phyloP scores from a whole-genome alignment of 192 early-diverging fungal genomes.

The Backusella luteola region DNA sequence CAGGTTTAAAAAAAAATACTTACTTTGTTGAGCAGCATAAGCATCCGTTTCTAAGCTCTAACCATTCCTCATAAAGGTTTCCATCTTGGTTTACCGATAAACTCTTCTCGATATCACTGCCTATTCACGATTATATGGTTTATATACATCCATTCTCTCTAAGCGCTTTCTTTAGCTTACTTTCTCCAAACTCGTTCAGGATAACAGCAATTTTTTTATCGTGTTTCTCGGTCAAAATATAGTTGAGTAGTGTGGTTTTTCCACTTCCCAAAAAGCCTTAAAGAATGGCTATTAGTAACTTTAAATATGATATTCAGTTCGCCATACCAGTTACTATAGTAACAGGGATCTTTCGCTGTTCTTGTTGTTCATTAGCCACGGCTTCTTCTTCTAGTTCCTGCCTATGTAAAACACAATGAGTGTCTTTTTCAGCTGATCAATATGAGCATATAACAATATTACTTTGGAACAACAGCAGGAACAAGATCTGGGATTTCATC shows the following conservation, averaged over 20 bases:
- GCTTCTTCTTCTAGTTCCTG: not conserved
- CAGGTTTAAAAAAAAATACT: not conserved
- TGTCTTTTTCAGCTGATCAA: too few species aligned
- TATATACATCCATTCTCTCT: not conserved
- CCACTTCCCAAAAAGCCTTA: conserved; percentile 79
- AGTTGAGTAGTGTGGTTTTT: conserved; percentile 92
- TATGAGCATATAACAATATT: not conserved
- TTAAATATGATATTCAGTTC: not conserved
- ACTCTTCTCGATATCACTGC: conserved; percentile 92
- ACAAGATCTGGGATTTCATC: conserved; percentile 31
- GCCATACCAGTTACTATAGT: conserved; percentile 42
- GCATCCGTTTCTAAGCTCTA: conserved; percentile 96
- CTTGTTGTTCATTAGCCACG: not conserved
- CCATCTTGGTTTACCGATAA: conserved; percentile 81
- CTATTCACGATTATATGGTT: conserved; percentile 26
- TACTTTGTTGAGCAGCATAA: conserved; percentile 97
- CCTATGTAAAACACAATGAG: not conserved
- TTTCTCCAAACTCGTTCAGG: conserved; percentile 98
- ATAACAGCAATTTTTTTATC: conserved; percentile 97
- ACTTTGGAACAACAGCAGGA: conserved; percentile 10
- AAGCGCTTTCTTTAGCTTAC: conserved; percentile 18
- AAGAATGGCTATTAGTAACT: not conserved
- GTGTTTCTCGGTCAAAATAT: conserved; percentile 80
- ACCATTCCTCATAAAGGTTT: conserved; percentile 91
- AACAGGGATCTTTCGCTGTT: conserved; percentile 38